Evolutionary conservation across 164 flowering plant species (phyloP), one percentile per base, ranked within the genome.

Genomic region (Chimonanthus salicifolius): DNA sequence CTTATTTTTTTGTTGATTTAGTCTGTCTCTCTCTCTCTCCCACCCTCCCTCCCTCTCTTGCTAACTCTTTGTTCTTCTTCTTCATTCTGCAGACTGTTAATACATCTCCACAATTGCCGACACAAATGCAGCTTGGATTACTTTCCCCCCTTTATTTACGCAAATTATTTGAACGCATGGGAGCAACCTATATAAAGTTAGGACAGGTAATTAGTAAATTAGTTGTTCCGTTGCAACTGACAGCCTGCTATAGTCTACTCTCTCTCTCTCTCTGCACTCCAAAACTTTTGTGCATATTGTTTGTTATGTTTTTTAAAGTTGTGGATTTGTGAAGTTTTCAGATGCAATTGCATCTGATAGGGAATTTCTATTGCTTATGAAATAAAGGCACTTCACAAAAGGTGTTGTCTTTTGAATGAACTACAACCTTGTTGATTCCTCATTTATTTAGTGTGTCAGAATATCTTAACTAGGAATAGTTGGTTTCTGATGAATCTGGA

Each of bases 81-180:
- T 20, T 18, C 65, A 60, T 72, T 81, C 67, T 78, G 75, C 74
- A 94, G 98, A 77, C 89, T 66, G 76, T 81, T 46, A 90, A 80
- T 81, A 68, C 94, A 18, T 83, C 94, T 21, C 69, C 84, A 79
- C 88, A 87, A 80, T 74, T 94, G 73, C 84, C 92, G 9, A 62
- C 87, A 77, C 80, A 91, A 67, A 6, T 87, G 85, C 97, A 90
- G 82, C 85, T 89, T 71, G 97, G 97, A 15, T 80, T 92, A 75
- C 84, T 91, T 64, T 90, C 98, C 9, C 98, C 97, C n/a, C 62
- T 82, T 69, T 94, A 94, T 78, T 65, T 94, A 75, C 85, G 97
- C 80, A 90, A 74, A 79, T 78, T 94, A 79, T 94, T 94, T 86
- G 98, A 94, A 78, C 92, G 97, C 75, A 74, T 92, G 97, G 98